Base-by-base conservation (phyloP, 371 early-diverging fungal species). In the Mucor lusitanicus region DNA sequence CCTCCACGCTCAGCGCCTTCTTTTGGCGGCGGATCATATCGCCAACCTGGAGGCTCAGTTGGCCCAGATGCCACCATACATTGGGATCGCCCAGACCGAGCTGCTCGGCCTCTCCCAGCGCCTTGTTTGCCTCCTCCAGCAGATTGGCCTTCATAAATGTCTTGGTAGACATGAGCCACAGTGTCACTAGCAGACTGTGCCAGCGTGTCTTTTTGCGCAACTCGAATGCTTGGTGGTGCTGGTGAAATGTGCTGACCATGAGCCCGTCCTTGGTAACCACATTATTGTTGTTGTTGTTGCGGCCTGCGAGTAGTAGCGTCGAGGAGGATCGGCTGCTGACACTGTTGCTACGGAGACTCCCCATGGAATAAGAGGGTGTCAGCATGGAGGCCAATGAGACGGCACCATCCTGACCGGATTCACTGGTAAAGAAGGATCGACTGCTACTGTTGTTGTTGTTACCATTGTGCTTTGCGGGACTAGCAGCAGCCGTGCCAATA, bases 101-200 rank as follows among this genome's bases (percentile, higher is more conserved):
- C 8, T 82, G 71, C 54, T 90, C 87, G 0, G 90, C 91, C 65
- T 88, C 90, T 44, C 87, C 71, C n/a, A 88, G 70, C 0, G 90
- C 89, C 35, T 84, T 81, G 46, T 74, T 69, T 0, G 90, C 88
- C 62, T 91, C 91, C 3, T 88, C 88, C 33, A 85, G 69, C 19
- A 80, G 78, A 19, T 81, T 84, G 9, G 88, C 80, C 23, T 78
- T 73, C 40, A 87, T 80, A 62, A 87, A 92, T 1, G 85, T 81
- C 6, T 81, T 70, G 2, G 90, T 86, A 11, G 88, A 88, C 60
- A 84, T 71, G 25, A 91, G 75, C 92, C 92, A 81, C 2, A 81
- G 64, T 7, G 72, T 71, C 12, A 76, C 66, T 37, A 81, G 40
- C 6, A 75, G 56, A 33, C 59, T 66, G 12, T 72, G 65, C 79